Percentiles rank a stretch among this genome's conserved stretches.
phyloP scores from a whole-genome alignment of 768 basidiomycete species.

The Trametes sanguinea region DNA sequence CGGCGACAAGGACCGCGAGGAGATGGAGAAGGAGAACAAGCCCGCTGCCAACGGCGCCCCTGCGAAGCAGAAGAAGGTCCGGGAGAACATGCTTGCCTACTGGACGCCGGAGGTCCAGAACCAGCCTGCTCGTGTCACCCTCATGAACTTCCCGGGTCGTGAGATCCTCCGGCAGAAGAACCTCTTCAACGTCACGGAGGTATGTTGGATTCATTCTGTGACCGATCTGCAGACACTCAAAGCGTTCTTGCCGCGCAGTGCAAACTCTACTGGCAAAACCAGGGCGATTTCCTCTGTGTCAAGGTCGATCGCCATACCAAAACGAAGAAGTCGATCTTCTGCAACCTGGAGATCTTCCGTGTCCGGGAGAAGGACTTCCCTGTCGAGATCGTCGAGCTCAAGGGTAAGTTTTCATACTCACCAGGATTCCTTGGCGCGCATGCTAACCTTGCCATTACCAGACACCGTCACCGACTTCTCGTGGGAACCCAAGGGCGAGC shows the following conservation, averaged over 20 bases:
- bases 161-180: constrained; percentile 90
- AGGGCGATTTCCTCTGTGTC: constrained; percentile 97
- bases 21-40: constrained; percentile 51
- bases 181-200: constrained; percentile 96
- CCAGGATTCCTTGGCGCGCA: background rate
- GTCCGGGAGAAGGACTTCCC: constrained; percentile 97
- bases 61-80: constrained; percentile 60
- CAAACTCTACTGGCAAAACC: constrained; percentile 97
- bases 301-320: constrained; percentile 99
- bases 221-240: background rate
- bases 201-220: constrained; percentile 38
- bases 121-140: constrained; percentile 95
- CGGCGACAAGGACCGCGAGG: constrained; percentile 85
- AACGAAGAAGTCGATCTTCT: constrained; percentile 97
- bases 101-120: constrained; percentile 98
- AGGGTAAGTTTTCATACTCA: constrained; percentile 54
- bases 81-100: constrained; percentile 93
- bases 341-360: constrained; percentile 97
- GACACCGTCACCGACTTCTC: constrained; percentile 96
- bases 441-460: constrained; percentile 33
- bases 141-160: constrained; percentile 86
- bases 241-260: constrained; percentile 55
- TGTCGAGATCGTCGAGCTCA: constrained; percentile 95
- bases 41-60: constrained; percentile 30
- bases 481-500: constrained; percentile 98